phyloP scores from a whole-genome alignment of 768 basidiomycete species.

The Boletus rubroflammeus region DNA sequence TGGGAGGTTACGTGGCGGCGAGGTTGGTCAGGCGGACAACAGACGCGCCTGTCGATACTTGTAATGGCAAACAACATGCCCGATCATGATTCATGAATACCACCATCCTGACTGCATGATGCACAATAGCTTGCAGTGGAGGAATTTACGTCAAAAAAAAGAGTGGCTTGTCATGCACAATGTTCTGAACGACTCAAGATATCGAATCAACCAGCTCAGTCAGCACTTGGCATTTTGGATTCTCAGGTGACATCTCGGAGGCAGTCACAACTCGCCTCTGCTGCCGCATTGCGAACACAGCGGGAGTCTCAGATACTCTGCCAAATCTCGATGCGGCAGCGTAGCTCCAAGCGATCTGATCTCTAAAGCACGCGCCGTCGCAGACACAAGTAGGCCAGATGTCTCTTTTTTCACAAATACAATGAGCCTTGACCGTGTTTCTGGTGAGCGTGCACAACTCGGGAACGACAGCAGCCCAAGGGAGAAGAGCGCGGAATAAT shows the following conservation, averaged over 20 bases:
- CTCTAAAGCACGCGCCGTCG: neutral
- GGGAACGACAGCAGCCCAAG: no score
- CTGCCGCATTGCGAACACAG: neutral
- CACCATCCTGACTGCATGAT: neutral
- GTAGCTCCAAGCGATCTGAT: neutral
- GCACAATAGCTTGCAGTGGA: neutral
- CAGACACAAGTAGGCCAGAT: neutral
- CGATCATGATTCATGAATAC: constrained; percentile 1
- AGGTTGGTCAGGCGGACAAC: neutral
- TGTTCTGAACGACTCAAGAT: no score
- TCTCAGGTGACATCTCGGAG: neutral
- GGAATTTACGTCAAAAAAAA: constrained; percentile 1
- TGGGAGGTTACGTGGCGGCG: neutral
- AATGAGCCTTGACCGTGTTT: neutral
- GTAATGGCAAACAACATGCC: neutral
- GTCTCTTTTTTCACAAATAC: neutral
- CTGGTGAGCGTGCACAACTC: neutral
- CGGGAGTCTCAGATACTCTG: neutral
- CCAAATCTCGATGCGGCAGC: neutral
- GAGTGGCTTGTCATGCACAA: neutral
- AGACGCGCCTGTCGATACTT: neutral
- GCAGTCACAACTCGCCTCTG: neutral
- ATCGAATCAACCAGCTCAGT: neutral
- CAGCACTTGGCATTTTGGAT: neutral
- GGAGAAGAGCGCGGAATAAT: neutral